These are phyloP conservation scores for Metarhizium sp. DNA, from an alignment of 2,329 filamentous ascomycete genomes.

Conservation along the genomic window DNA sequence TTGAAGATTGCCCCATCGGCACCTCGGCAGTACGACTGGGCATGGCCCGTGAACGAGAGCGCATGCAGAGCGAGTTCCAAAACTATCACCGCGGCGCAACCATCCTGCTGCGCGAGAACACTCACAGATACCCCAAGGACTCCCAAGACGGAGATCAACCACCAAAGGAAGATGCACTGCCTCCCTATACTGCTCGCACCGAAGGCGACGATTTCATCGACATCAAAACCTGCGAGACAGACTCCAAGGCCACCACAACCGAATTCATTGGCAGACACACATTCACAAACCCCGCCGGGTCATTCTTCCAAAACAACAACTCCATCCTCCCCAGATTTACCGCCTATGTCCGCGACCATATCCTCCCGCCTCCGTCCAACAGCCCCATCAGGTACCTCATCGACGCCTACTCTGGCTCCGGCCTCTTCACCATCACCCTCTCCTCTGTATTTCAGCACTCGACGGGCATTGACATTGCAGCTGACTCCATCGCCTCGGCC, in stretches of 20 bases:
- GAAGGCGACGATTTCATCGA: constrained; percentile 54
- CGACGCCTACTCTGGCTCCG: constrained; percentile 94
- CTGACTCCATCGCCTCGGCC: constrained; percentile 68
- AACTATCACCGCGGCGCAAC: constrained; percentile 78
- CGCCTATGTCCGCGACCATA: constrained; percentile 72
- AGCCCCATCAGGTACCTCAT: constrained; percentile 71
- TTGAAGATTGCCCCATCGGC: constrained; percentile 94
- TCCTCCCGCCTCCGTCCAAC: constrained; percentile 45
- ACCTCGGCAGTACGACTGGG: constrained; percentile 77
- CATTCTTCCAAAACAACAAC: constrained; percentile 99
- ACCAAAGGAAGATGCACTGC: constrained; percentile 14
- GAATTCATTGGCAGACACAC: constrained; percentile 81
- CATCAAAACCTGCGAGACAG: constrained; percentile 80
- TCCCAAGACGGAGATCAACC: constrained; percentile 13
- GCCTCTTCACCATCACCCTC: constrained; percentile 93
- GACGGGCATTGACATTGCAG: constrained; percentile 84
- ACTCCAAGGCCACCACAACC: constrained; percentile 71
- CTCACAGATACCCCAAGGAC: constrained; percentile 53
- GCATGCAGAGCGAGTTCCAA: constrained; percentile 59
- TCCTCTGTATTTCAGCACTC: constrained; percentile 75
- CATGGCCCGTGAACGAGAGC: constrained; percentile 67
- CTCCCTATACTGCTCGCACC: constrained; percentile 31
- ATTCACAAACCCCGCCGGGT: constrained; percentile 85
- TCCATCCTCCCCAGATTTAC: constrained; percentile 86
- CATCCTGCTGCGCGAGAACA: constrained; percentile 79